Percentiles rank a stretch among this genome's conserved stretches.
These are phyloP conservation scores for Diaporthe capsici DNA, from an alignment of 2,329 filamentous ascomycete species.

Conservation along the genomic window DNA sequence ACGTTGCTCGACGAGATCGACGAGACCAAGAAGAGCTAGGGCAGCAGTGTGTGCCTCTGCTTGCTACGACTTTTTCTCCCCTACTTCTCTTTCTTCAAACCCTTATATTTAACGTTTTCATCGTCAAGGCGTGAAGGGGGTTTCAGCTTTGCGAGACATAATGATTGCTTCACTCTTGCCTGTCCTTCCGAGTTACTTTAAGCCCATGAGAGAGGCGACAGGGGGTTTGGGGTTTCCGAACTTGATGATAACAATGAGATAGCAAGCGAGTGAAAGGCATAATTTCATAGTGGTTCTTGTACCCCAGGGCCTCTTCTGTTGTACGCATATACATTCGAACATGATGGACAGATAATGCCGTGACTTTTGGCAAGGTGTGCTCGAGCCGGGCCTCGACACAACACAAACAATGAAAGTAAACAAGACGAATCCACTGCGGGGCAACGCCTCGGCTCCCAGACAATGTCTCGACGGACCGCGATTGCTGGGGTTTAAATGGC, in stretches of 20 bases:
- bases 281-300: constrained; percentile 28
- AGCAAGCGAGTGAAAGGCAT: constrained; percentile 35
- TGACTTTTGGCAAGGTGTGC: neutral
- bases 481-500: constrained; percentile 31
- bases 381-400: constrained; percentile 10
- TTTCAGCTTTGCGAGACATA: constrained; percentile 35
- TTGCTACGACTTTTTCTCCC: neutral
- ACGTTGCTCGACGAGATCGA: constrained; percentile 70
- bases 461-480: constrained; percentile 24
- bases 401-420: constrained; percentile 35
- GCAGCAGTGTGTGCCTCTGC: neutral
- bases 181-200: neutral
- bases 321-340: neutral
- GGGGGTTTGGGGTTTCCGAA: neutral
- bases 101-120: neutral
- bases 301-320: neutral
- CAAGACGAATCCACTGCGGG: constrained; percentile 19
- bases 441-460: constrained; percentile 34
- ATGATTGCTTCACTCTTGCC: constrained; percentile 13
- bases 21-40: constrained; percentile 53
- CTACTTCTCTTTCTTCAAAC: neutral
- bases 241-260: constrained; percentile 9
- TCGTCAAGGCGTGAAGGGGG: constrained; percentile 3
- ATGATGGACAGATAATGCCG: neutral
- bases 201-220: neutral